A percentile compares a stretch with the other conserved stretches of the same genome.
phyloP scores from a whole-genome alignment of 2,329 filamentous ascomycete genomes.

The Peltaster fructicola region DNA sequence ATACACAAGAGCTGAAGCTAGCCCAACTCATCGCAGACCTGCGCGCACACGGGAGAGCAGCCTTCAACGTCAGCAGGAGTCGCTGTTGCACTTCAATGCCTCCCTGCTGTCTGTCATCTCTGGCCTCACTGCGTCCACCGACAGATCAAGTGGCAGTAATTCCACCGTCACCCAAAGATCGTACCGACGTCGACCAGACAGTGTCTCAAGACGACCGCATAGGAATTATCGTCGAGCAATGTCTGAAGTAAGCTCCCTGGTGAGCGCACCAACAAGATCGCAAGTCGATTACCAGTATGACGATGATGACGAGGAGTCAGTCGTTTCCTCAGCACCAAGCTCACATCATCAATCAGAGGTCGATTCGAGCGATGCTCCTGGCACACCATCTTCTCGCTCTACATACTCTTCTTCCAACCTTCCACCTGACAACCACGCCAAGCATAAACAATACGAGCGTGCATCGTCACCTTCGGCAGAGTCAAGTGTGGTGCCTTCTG shows the following conservation, averaged over 20 bases:
- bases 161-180: conserved; percentile 28
- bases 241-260: conserved; percentile 4
- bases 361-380: conserved; percentile 15
- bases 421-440: too few species aligned
- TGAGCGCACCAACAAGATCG: conserved; percentile 9
- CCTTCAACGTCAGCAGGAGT: too few species aligned
- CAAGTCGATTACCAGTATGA: conserved; percentile 9
- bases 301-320: too few species aligned
- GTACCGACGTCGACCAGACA: conserved; percentile 17
- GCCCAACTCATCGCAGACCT: too few species aligned
- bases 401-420: too few species aligned
- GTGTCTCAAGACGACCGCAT: too few species aligned
- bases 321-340: conserved; percentile 11
- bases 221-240: too few species aligned
- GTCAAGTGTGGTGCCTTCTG: too few species aligned
- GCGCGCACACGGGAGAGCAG: too few species aligned
- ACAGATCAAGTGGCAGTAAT: conserved; percentile 26
- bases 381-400: conserved; percentile 16
- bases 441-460: too few species aligned
- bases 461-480: too few species aligned
- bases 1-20: too few species aligned
- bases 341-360: conserved; percentile 17
- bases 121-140: conserved; percentile 23
- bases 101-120: conserved; percentile 27
- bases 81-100: conserved; percentile 19